Evolutionary conservation across 495 filamentous ascomycete genomes (phyloP).

Genomic region (Penicillium parvum): DNA sequence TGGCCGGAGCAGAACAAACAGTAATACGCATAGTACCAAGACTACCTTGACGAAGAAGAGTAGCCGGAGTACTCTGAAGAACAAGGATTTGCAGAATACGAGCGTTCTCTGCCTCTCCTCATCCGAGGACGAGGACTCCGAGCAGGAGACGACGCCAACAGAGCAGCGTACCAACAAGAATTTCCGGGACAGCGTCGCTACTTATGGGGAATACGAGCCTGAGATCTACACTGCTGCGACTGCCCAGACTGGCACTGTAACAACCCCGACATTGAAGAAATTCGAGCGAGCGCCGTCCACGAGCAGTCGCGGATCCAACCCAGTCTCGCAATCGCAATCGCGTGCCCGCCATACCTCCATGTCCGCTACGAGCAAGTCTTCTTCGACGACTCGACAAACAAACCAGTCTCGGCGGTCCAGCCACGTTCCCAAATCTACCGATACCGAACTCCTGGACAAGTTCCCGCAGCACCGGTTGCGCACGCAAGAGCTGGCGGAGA

Average conservation of each 20-base stretch:
- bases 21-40: constrained; percentile 15
- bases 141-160: constrained; percentile 15
- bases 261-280: constrained; percentile 15
- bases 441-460: constrained; percentile 28
- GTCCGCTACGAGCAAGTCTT: constrained; percentile 27
- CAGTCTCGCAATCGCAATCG: constrained; percentile 10
- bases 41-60: constrained; percentile 35
- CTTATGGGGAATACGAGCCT: constrained; percentile 36
- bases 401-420: constrained; percentile 33
- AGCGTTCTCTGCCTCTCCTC: constrained; percentile 56
- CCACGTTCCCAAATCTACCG: constrained; percentile 30
- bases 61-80: constrained; percentile 42
- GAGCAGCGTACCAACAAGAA: constrained; percentile 11
- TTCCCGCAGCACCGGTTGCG: constrained; percentile 18
- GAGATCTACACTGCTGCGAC: constrained; percentile 42
- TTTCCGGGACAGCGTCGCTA: constrained; percentile 36
- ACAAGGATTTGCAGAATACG: constrained; percentile 43
- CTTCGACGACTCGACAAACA: constrained; percentile 17
- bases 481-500: constrained; percentile 26
- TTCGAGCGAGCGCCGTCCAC: constrained; percentile 29
- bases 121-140: constrained; percentile 49
- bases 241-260: constrained; percentile 8
- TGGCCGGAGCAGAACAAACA: constrained; percentile 7
- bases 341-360: constrained; percentile 22
- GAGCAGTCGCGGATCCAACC: constrained; percentile 29